These are phyloP conservation scores for Nitzschia sp. DNA, from an alignment of 108 stramenopile genomes.

Conservation along the genomic window DNA sequence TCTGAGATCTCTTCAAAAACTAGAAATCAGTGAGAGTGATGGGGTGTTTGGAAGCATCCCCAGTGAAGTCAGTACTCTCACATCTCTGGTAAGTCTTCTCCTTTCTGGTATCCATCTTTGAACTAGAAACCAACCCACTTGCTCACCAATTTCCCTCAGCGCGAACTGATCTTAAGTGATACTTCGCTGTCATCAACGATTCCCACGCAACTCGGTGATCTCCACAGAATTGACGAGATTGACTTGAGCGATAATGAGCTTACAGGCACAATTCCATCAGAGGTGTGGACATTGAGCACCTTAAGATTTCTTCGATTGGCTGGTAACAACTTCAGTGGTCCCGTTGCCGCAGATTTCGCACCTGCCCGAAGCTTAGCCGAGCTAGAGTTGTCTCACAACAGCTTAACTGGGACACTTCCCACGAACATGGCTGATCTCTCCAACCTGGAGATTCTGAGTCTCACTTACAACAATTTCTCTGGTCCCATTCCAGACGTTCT, in stretches of 20 bases:
- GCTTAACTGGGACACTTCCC: conserved; percentile 5
- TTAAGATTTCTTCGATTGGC: neutral
- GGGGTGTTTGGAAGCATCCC: conserved; percentile 2
- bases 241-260: conserved; percentile 7
- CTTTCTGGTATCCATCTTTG: neutral
- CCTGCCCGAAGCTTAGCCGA: neutral
- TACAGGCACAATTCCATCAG: conserved; percentile 2
- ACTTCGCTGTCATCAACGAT: neutral
- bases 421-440: neutral
- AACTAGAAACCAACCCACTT: neutral
- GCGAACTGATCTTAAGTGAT: neutral
- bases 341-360: neutral
- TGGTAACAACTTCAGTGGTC: neutral
- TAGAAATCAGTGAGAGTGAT: conserved; percentile 9
- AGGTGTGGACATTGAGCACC: neutral
- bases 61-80: neutral
- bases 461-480: conserved; percentile 7
- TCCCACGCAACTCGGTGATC: neutral
- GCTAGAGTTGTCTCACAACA: conserved; percentile 6
- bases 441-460: conserved; percentile 4
- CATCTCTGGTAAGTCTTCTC: neutral
- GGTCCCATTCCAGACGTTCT: conserved; percentile 4
- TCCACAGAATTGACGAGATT: conserved; percentile 1
- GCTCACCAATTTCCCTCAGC: neutral
- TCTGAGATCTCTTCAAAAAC: neutral